Evolutionary conservation across 1,284 basidiomycete genomes (phyloP), one percentile per base, ranked within the genome.

Genomic region (Ustilago nuda): DNA sequence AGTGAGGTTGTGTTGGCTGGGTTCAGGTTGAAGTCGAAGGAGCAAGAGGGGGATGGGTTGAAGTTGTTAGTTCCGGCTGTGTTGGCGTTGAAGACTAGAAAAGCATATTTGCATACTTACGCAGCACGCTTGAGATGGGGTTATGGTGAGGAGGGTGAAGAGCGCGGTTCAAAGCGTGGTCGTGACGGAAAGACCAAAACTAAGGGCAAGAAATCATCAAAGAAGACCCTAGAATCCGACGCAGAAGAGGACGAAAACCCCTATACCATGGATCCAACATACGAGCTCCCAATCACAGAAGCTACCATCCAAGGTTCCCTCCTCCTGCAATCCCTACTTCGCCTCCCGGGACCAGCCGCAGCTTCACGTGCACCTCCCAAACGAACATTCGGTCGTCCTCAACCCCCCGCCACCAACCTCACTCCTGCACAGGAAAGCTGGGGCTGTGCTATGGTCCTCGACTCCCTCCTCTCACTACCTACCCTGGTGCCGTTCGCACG

Each of bases 231-330:
- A 70, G 51, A 37, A 2, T 52, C 60, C 2, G 67, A 65, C 23
- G 52, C 56, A 33, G 69, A 63, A 33, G 69, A 69, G 32, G 59
- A 59, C 3, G 65, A 52, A 6, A 33, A 37, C 27, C 33, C 50
- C n/a, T 64, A 65, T 63, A 68, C 54, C 13, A 74, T 64, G 75
- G 78, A 61, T 51, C 54, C 30, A 30, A 36, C 39, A 8, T 70
- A 55, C 55, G 70, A 58, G 54, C 48, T 72, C 0, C 60, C 69
- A 0, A 0, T 58, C 1, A 19, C 19, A 2, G 66, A 71, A 56
- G 53, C 61, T 7, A 81, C 74, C 0, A 63, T 79, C 19, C 82
- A 83, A 48, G 81, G 83, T 9, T 83, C 81, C 52, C 46, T 85
- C 12, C 60, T 85, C 0, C 71, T 84, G 8, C 84, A 85, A 54